phyloP scores from a whole-genome alignment of 495 filamentous ascomycete species.

The Penicillium goetzii region DNA sequence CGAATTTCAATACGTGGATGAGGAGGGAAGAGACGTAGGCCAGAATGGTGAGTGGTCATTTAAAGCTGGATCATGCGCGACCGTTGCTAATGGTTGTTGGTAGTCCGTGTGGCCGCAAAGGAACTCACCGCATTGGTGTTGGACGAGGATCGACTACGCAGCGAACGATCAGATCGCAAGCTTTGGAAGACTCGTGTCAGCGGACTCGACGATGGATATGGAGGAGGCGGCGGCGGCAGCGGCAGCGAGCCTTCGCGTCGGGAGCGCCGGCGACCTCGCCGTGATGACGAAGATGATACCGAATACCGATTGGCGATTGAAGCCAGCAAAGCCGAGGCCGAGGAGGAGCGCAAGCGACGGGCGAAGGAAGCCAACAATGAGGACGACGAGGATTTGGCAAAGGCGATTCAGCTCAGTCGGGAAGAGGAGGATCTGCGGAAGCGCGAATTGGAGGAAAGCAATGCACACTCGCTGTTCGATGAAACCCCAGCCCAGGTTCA shows the following conservation, averaged over 20 bases:
- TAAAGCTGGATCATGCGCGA: background rate
- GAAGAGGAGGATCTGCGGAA: slow-evolving; percentile 90
- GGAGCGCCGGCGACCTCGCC: slow-evolving; percentile 51
- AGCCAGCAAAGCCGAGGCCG: slow-evolving; percentile 93
- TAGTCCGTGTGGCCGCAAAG: slow-evolving; percentile 94
- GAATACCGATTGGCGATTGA: slow-evolving; percentile 94
- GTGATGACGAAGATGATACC: slow-evolving; percentile 82
- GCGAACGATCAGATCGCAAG: slow-evolving; percentile 88
- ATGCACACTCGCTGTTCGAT: slow-evolving; percentile 86
- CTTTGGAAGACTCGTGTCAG: slow-evolving; percentile 96
- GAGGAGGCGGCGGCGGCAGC: slow-evolving; percentile 39
- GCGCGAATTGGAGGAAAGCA: slow-evolving; percentile 87
- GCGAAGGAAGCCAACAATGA: slow-evolving; percentile 56
- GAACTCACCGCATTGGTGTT: slow-evolving; percentile 93
- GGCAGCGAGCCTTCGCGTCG: slow-evolving; percentile 40
- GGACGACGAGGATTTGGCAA: slow-evolving; percentile 87
- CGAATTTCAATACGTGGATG: slow-evolving; percentile 95
- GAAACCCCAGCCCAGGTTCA: slow-evolving; percentile 75
- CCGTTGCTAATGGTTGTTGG: slow-evolving; percentile 3
- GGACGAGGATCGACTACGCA: slow-evolving; percentile 92
- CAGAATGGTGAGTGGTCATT: slow-evolving; percentile 72
- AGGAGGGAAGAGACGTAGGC: slow-evolving; percentile 91
- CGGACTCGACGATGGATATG: slow-evolving; percentile 80
- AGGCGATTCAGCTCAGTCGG: slow-evolving; percentile 94
- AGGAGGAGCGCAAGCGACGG: slow-evolving; percentile 80